Evolutionary conservation across 805 yeast genomes (phyloP), one percentile per base, ranked within the genome.

Genomic region (Myxozyma geophila): DNA sequence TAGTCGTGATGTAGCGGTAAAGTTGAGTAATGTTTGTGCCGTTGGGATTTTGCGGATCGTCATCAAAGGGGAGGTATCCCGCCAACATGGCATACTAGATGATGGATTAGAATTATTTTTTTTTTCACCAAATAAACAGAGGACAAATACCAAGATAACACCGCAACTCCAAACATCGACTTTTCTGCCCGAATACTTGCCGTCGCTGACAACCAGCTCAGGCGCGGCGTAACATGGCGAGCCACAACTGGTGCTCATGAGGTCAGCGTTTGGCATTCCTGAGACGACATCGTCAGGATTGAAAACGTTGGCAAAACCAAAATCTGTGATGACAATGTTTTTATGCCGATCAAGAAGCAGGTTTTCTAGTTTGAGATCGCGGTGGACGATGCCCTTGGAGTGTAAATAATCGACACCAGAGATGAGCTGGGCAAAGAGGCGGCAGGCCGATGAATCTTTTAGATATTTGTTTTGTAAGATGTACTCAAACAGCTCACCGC

Each of bases 191-290:
- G 89, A 91, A 74, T 95, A 95, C 15, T 96, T 92, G 59, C 86
- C 83, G 67, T 87, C 90, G 12, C 93, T 88, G 37, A 92, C 87
- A 2, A 95, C 99, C 62, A 95, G 79, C 74, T 95, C 99, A 0
- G 99, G 99, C 1, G 99, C 99, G 0, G 99, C 99, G 76, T 93
- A 93, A 75, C 99, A 93, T 0, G 99, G 99, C 2, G 97, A 90
- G 1, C 99, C 99, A 76, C 99, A 93, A 43, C 92, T 85, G 0
- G 98, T 93, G 74, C 87, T 87, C 98, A 93, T 95, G 51, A 90
- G 78, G 74, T 91, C 97, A 68, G 73, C 67, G 8, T 52, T 58
- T 77, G 49, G 54, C 15, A 59, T 47, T 13, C 66, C 63, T 3
- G 59, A 36, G 39, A 47, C 49, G 48, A 56, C 48, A 28, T 67